Evolutionary conservation across 78 protist species (phyloP).

Genomic region (Chrysochromulina parva): DNA sequence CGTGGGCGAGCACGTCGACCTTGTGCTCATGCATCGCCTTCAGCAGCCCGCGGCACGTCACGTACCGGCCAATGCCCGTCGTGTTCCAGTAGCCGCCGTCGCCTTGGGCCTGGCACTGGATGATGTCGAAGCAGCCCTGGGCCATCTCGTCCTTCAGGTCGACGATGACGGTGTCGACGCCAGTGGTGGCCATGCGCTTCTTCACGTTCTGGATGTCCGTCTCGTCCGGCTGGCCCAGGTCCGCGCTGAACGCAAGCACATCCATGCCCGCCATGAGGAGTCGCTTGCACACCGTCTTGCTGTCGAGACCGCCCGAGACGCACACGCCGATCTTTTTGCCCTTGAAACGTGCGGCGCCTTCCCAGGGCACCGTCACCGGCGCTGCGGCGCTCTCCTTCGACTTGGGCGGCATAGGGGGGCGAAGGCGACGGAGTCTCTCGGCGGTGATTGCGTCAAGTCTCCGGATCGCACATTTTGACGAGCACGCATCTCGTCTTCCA

Average conservation of each 20-base stretch:
- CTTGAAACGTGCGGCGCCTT: no score
- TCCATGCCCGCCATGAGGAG: constrained; percentile 27
- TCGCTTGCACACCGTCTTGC: constrained; percentile 23
- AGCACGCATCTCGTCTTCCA: no score
- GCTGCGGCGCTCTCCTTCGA: no score
- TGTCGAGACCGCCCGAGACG: constrained; percentile 53
- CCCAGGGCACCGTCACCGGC: no score
- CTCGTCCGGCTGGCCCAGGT: constrained; percentile 59
- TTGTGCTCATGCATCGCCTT: constrained; percentile 12
- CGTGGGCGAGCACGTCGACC: constrained; percentile 39
- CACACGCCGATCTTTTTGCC: constrained; percentile 47
- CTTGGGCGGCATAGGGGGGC: no score
- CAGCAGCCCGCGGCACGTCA: constrained; percentile 45
- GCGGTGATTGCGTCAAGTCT: no score
- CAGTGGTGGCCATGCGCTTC: constrained; percentile 32
- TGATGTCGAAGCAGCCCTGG: constrained; percentile 41
- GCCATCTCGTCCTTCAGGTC: constrained; percentile 57
- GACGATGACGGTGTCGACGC: constrained; percentile 55
- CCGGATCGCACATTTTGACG: no score
- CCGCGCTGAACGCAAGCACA: constrained; percentile 45
- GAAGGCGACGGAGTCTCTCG: no score
- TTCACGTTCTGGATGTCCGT: constrained; percentile 34
- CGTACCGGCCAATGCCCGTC: constrained; percentile 56
- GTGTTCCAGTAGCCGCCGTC: constrained; percentile 61
- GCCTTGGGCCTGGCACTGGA: constrained; percentile 32